Evolutionary conservation across 805 yeast genomes (phyloP).

Genomic region (Yamadazyma olivae): DNA sequence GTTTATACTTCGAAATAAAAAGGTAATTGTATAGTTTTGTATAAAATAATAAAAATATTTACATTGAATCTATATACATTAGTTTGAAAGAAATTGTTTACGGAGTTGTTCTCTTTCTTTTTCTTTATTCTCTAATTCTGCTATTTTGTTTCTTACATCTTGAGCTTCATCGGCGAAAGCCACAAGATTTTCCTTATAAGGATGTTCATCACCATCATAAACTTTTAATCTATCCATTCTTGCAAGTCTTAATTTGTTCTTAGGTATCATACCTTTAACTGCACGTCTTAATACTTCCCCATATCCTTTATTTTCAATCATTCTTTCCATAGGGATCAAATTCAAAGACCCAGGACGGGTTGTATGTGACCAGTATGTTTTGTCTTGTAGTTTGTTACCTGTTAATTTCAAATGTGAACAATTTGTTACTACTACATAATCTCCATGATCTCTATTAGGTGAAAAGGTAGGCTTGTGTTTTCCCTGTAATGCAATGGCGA

Average conservation of each 20-base stretch:
- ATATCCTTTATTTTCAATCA: slow-evolving; percentile 76
- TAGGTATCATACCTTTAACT: slow-evolving; percentile 95
- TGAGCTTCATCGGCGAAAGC: slow-evolving; percentile 82
- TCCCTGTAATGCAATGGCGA: slow-evolving; percentile 89
- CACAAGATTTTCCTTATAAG: slow-evolving; percentile 75
- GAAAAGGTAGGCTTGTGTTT: slow-evolving; percentile 93
- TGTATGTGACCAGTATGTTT: slow-evolving; percentile 86
- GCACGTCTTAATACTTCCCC: slow-evolving; percentile 85
- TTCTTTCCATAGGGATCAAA: slow-evolving; percentile 73
- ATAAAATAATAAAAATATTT: slow-evolving; percentile 4
- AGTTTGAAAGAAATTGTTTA: slow-evolving; percentile 27
- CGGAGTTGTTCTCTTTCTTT: slow-evolving; percentile 30
- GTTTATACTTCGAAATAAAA: too few relatives aligned
- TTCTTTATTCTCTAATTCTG: slow-evolving; percentile 35
- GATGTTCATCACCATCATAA: slow-evolving; percentile 85
- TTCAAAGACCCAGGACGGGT: slow-evolving; percentile 87
- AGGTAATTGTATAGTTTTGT: slow-evolving; percentile 4
- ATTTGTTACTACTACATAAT: slow-evolving; percentile 94
- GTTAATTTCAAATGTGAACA: slow-evolving; percentile 79
- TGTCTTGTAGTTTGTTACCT: slow-evolving; percentile 79
- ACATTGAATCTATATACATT: slow-evolving; percentile 11
- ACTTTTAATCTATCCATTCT: slow-evolving; percentile 84
- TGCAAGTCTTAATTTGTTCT: slow-evolving; percentile 73
- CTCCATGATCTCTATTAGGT: slow-evolving; percentile 78
- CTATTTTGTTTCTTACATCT: slow-evolving; percentile 42